Percentiles rank a stretch among this genome's conserved stretches.
phyloP scores from a whole-genome alignment of 352 stramenopile species.

The Pythium oligandrum region DNA sequence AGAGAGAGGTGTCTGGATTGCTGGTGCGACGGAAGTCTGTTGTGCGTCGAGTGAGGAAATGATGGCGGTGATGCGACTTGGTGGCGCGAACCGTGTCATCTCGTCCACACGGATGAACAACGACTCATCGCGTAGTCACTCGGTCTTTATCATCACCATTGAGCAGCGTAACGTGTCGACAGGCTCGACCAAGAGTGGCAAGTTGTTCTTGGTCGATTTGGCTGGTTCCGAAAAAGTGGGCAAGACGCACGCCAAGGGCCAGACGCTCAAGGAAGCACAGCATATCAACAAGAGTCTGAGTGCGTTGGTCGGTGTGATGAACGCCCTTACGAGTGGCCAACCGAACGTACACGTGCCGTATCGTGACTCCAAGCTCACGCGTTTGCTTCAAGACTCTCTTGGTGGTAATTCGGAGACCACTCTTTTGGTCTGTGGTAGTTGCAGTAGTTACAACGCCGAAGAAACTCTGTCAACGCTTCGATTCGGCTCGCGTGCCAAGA shows the following conservation, averaged over 20 bases:
- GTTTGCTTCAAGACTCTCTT: conserved; percentile 83
- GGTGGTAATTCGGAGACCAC: conserved; percentile 73
- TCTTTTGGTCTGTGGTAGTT: conserved; percentile 61
- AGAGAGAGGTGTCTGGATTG: conserved; percentile 61
- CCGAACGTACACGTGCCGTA: conserved; percentile 90
- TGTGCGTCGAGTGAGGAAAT: conserved; percentile 58
- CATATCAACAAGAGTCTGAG: conserved; percentile 91
- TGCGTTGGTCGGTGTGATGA: conserved; percentile 88
- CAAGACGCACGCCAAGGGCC: conserved; percentile 86
- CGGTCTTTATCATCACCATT: conserved; percentile 96
- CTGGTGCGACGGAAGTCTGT: conserved; percentile 53
- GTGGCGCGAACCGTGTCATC: conserved; percentile 89
- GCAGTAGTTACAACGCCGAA: conserved; percentile 61
- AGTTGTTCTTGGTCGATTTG: conserved; percentile 90
- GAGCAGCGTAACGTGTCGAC: conserved; percentile 79
- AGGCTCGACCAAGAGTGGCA: conserved; percentile 73
- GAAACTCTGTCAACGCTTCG: conserved; percentile 71
- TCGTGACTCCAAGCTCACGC: conserved; percentile 85
- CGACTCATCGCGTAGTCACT: conserved; percentile 90
- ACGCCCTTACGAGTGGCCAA: conserved; percentile 79
- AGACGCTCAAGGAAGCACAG: conserved; percentile 85
- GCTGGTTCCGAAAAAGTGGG: conserved; percentile 74
- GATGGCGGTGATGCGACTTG: conserved; percentile 85
- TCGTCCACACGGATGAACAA: conserved; percentile 90
- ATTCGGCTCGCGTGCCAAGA: conserved; percentile 73